Evolutionary conservation across 139 green algal genomes (phyloP).

Genomic region (Micractinium conductrix): DNA sequence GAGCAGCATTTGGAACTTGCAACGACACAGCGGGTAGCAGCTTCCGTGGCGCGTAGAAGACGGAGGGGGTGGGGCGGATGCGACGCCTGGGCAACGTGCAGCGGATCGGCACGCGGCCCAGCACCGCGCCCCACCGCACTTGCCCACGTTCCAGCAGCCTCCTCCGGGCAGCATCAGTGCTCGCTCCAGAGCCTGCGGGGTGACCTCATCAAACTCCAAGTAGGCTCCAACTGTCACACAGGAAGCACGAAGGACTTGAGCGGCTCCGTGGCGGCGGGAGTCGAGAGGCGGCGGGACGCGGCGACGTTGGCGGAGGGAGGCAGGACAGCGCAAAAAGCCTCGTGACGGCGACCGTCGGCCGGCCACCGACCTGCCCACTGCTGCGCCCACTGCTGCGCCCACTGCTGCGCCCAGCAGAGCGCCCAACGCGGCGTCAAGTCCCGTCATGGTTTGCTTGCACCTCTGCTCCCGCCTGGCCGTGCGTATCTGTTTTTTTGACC

Average conservation of each 20-base stretch:
- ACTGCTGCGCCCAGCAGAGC: slow-evolving; percentile 14
- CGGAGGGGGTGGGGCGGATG: too few species aligned
- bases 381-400: slow-evolving; percentile 3
- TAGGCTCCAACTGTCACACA: background rate
- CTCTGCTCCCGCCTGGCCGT: too few species aligned
- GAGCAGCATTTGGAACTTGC: background rate
- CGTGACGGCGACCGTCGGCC: background rate
- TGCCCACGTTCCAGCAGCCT: background rate
- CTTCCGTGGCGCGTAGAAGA: background rate
- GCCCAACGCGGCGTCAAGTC: background rate
- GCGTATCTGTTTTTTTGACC: too few species aligned
- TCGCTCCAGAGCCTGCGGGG: background rate
- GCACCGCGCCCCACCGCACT: background rate
- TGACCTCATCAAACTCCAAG: slow-evolving; percentile 6
- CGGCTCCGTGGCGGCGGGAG: background rate
- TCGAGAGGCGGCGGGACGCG: background rate
- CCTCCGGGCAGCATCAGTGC: slow-evolving; percentile 23
- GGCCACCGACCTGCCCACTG: background rate
- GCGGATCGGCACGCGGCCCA: background rate
- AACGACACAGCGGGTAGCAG: background rate
- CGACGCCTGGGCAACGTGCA: background rate
- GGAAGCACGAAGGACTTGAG: background rate
- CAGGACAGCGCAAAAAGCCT: background rate
- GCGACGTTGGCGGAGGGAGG: background rate
- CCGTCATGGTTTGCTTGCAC: too few species aligned